A percentile compares a stretch with the other conserved stretches of the same genome.
These are phyloP conservation scores for Corynascus novoguineensis DNA, from an alignment of 495 filamentous ascomycete species.

Conservation along the genomic window DNA sequence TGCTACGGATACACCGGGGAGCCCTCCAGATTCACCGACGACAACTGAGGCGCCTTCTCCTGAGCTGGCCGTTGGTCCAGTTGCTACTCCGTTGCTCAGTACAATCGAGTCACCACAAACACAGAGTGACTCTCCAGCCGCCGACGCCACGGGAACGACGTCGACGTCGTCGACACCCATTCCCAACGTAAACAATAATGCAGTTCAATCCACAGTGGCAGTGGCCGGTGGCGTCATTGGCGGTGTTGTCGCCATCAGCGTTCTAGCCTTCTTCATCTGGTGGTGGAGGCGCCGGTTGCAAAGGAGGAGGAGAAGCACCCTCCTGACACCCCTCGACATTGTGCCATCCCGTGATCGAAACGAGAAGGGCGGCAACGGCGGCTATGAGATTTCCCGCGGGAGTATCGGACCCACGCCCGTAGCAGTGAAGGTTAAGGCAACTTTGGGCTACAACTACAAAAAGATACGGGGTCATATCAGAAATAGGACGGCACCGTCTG, in stretches of 20 bases:
- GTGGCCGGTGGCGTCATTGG: conserved; percentile 50
- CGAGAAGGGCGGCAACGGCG: conserved; percentile 38
- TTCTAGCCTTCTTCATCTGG: conserved; percentile 46
- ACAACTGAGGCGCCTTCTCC: conserved; percentile 17
- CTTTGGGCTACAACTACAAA: conserved; percentile 34
- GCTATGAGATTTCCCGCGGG: conserved; percentile 38
- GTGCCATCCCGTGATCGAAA: conserved; percentile 16
- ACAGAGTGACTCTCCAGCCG: conserved; percentile 13
- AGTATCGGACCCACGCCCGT: conserved; percentile 41
- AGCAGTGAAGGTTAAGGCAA: conserved; percentile 33
- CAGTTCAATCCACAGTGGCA: conserved; percentile 35
- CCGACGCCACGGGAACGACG: conserved; percentile 16
- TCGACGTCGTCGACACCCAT: conserved; percentile 18
- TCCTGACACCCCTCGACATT: conserved; percentile 43
- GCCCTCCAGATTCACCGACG: conserved; percentile 15
- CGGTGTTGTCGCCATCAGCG: conserved; percentile 38
- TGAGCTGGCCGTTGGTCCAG: conserved; percentile 14
- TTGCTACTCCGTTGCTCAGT: conserved; percentile 18
- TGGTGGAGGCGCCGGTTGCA: conserved; percentile 40
- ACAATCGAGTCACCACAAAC: conserved; percentile 19
- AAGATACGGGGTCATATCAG: conserved; percentile 35
- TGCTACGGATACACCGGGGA: conserved; percentile 16
- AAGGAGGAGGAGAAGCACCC: conserved; percentile 36
- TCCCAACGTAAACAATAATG: conserved; percentile 20
- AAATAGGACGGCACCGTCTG: conserved; percentile 37